Conservation (phyloP, 2,329 filamentous ascomycete genomes). For the Dactylellina parvicollis region DNA sequence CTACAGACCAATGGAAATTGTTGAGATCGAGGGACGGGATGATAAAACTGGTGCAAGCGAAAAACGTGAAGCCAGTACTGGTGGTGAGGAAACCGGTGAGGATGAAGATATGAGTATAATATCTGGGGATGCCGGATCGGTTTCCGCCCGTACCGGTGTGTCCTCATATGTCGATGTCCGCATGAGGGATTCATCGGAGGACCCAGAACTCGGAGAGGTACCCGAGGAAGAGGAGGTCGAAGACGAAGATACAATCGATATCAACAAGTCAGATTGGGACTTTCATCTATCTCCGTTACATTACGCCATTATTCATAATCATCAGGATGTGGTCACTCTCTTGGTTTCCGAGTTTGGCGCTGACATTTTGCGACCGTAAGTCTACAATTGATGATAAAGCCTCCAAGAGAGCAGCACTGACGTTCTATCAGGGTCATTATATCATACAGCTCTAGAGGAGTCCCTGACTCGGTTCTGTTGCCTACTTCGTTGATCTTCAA, state of each 20-base stretch:
- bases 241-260: slow-evolving; percentile 81
- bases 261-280: slow-evolving; percentile 82
- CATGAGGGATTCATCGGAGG: slow-evolving; percentile 61
- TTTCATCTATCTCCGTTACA: slow-evolving; percentile 69
- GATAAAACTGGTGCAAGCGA: background rate
- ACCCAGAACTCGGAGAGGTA: slow-evolving; percentile 61
- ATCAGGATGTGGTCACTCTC: slow-evolving; percentile 73
- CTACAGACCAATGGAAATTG: background rate
- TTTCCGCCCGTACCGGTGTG: slow-evolving; percentile 14
- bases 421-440: background rate
- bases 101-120: slow-evolving; percentile 61
- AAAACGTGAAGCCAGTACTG: slow-evolving; percentile 58
- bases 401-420: slow-evolving; percentile 54
- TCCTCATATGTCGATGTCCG: slow-evolving; percentile 56
- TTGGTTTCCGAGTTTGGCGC: slow-evolving; percentile 76
- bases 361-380: slow-evolving; percentile 80
- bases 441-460: slow-evolving; percentile 61
- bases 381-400: slow-evolving; percentile 59
- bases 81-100: slow-evolving; percentile 57
- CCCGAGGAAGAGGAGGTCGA: slow-evolving; percentile 67
- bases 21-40: background rate
- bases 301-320: slow-evolving; percentile 78
- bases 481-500: slow-evolving; percentile 73
- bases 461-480: slow-evolving; percentile 71
- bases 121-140: slow-evolving; percentile 61